Percentiles rank a stretch among this genome's conserved stretches.
Evolutionary conservation across 257 asterid species (phyloP).

Genomic region (Salvia hispanica): DNA sequence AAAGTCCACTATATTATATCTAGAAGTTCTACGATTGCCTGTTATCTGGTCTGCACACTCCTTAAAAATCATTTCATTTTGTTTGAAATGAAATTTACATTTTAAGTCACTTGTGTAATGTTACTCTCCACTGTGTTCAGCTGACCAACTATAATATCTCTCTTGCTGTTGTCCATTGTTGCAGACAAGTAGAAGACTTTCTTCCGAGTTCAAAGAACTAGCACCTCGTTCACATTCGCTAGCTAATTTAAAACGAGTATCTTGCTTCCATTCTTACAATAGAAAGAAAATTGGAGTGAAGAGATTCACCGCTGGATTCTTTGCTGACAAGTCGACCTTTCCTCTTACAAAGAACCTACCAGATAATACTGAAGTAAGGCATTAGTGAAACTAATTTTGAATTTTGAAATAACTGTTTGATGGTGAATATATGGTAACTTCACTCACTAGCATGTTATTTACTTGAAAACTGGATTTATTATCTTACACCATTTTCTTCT

Average conservation of each 20-base stretch:
- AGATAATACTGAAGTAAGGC: conserved; percentile 50
- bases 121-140: conserved; percentile 12
- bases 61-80: conserved; percentile 12
- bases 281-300: conserved; percentile 46
- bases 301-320: conserved; percentile 59
- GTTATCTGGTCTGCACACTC: conserved; percentile 12
- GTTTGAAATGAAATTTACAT: neutral
- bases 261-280: conserved; percentile 62
- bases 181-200: conserved; percentile 63
- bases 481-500: conserved; percentile 19
- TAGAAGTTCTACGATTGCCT: conserved; percentile 5
- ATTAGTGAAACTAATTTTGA: conserved; percentile 12
- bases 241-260: conserved; percentile 42
- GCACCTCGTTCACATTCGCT: conserved; percentile 34
- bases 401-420: conserved; percentile 16
- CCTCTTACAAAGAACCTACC: conserved; percentile 42
- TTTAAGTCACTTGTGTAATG: conserved; percentile 14
- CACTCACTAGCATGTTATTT: conserved; percentile 22
- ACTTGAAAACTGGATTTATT: conserved; percentile 20
- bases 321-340: conserved; percentile 66
- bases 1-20: conserved; percentile 12
- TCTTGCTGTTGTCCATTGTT: conserved; percentile 28
- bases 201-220: conserved; percentile 44
- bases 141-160: conserved; percentile 23
- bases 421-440: conserved; percentile 23